phyloP scores from a whole-genome alignment of 306 rosid species.

The Medicago lupulina region DNA sequence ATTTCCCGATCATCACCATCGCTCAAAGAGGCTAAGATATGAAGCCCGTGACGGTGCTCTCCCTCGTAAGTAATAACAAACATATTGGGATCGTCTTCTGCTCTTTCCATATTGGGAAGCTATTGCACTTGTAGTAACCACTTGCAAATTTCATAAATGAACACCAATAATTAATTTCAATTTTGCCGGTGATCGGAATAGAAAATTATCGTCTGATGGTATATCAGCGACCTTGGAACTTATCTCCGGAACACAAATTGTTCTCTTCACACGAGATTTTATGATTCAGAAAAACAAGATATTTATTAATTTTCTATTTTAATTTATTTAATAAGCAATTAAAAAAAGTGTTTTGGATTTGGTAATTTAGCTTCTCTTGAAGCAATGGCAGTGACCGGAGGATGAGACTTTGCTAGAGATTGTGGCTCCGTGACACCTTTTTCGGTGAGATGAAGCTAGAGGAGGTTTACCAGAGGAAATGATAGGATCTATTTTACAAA shows the following conservation, averaged over 20 bases:
- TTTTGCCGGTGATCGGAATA: background rate
- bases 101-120: constrained; percentile 79
- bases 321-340: too few species aligned
- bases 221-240: constrained; percentile 78
- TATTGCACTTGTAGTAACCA: constrained; percentile 81
- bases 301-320: background rate
- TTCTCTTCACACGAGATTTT: constrained; percentile 60
- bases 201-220: constrained; percentile 64
- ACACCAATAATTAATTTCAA: constrained; percentile 7
- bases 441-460: constrained; percentile 56
- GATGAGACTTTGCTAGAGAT: constrained; percentile 53
- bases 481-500: constrained; percentile 53
- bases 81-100: constrained; percentile 50
- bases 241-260: constrained; percentile 66
- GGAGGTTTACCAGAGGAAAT: constrained; percentile 68
- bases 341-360: background rate
- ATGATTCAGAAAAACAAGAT: constrained; percentile 30
- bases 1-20: background rate
- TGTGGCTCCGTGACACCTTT: constrained; percentile 59
- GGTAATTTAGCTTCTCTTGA: constrained; percentile 71
- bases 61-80: constrained; percentile 48
- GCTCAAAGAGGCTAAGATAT: constrained; percentile 9
- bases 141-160: constrained; percentile 42
- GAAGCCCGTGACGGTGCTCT: constrained; percentile 43
- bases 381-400: constrained; percentile 71